Evolutionary conservation across 164 flowering plant genomes (phyloP).

Genomic region (Echeveria elegans): DNA sequence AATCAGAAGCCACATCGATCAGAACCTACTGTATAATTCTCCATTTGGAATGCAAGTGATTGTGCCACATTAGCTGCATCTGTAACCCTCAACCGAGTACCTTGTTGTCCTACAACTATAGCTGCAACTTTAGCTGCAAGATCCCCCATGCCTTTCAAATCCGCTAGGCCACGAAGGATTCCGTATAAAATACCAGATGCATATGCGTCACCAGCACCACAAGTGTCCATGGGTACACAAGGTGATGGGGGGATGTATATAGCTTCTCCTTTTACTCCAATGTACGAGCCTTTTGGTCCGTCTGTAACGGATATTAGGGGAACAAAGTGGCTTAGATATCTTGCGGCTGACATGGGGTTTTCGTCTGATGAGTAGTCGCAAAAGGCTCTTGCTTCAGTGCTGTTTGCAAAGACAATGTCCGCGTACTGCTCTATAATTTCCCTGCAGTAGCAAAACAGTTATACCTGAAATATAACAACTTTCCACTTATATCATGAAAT

Average conservation of each 20-base stretch:
- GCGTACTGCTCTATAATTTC: slow-evolving; percentile 77
- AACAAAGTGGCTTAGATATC: slow-evolving; percentile 79
- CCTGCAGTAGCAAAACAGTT: slow-evolving; percentile 30
- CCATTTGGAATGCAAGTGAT: slow-evolving; percentile 36
- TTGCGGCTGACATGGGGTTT: slow-evolving; percentile 58
- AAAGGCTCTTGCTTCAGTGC: slow-evolving; percentile 84
- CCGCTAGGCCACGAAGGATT: slow-evolving; percentile 56
- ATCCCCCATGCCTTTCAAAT: slow-evolving; percentile 68
- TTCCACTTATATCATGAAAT: neutral
- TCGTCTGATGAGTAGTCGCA: slow-evolving; percentile 66
- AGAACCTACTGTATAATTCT: slow-evolving; percentile 24
- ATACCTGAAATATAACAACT: neutral
- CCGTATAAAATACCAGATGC: slow-evolving; percentile 91
- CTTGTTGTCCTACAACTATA: slow-evolving; percentile 87
- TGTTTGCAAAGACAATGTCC: slow-evolving; percentile 82
- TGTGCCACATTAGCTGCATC: slow-evolving; percentile 64
- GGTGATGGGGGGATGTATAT: slow-evolving; percentile 74
- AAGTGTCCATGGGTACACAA: slow-evolving; percentile 78
- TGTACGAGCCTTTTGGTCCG: slow-evolving; percentile 76
- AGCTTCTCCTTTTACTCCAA: slow-evolving; percentile 90
- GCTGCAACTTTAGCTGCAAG: slow-evolving; percentile 82
- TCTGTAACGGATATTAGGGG: slow-evolving; percentile 89
- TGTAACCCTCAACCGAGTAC: slow-evolving; percentile 77
- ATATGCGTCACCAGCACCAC: slow-evolving; percentile 98
- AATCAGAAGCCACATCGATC: slow-evolving; percentile 27